These are phyloP conservation scores for Vitis hybrid DNA, from an alignment of 177 flowering plant species.

Conservation along the genomic window DNA sequence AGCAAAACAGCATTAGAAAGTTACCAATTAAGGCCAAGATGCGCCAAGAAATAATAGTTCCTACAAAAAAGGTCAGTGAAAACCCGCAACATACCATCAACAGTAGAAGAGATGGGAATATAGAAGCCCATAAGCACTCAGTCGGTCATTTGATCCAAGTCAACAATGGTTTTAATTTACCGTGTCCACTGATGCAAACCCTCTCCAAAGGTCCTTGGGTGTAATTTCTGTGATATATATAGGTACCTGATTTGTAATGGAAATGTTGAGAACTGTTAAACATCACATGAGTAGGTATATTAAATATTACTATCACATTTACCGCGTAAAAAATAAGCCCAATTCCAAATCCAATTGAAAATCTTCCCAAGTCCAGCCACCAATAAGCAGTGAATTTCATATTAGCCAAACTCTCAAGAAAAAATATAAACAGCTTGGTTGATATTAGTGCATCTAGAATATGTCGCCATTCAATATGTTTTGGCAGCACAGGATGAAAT, in stretches of 20 bases:
- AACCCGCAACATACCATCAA: constrained; percentile 50
- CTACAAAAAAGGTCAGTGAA: constrained; percentile 50
- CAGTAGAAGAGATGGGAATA: constrained; percentile 30
- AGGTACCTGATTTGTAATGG: constrained; percentile 44
- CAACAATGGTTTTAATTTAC: constrained; percentile 22
- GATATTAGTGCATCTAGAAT: too few species aligned
- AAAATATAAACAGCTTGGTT: not conserved
- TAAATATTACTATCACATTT: constrained; percentile 11
- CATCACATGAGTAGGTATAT: not conserved
- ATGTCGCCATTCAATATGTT: too few species aligned
- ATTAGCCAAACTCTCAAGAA: too few species aligned
- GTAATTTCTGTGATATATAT: constrained; percentile 71
- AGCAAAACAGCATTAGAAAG: not conserved
- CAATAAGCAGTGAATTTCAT: constrained; percentile 2
- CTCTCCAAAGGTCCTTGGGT: constrained; percentile 66
- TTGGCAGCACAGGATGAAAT: too few species aligned
- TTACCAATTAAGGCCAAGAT: constrained; percentile 68
- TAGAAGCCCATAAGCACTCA: not conserved
- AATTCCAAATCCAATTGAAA: constrained; percentile 42
- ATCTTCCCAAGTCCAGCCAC: constrained; percentile 53
- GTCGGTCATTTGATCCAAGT: not conserved
- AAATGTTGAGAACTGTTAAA: not conserved
- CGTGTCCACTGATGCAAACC: constrained; percentile 45
- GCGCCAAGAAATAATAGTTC: constrained; percentile 67
- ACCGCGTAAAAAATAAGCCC: constrained; percentile 54